These are phyloP conservation scores for Pichia sporocuriosa DNA, from an alignment of 805 yeast species.

Conservation along the genomic window DNA sequence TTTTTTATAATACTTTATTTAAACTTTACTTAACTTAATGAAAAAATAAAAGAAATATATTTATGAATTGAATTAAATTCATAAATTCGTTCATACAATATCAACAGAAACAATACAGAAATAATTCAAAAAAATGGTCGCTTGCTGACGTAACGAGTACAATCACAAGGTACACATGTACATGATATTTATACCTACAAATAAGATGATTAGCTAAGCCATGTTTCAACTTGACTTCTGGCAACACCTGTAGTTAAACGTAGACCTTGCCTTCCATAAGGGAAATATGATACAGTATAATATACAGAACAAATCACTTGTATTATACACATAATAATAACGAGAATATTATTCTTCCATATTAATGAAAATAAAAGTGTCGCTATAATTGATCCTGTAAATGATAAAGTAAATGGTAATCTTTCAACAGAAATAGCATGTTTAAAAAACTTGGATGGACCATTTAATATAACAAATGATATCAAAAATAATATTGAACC, in stretches of 20 bases:
- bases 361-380: conserved; percentile 69
- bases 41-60: no score
- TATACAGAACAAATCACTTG: conserved; percentile 76
- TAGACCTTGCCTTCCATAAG: conserved; percentile 76
- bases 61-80: no score
- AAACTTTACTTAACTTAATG: no score
- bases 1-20: no score
- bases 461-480: conserved; percentile 82
- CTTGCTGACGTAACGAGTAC: no score
- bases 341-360: conserved; percentile 56
- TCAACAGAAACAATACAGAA: no score
- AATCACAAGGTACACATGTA: no score
- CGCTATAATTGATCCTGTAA: conserved; percentile 61
- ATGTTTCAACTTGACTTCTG: conserved; percentile 23
- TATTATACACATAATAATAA: conserved; percentile 59
- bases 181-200: background rate
- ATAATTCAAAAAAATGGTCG: no score
- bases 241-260: conserved; percentile 50
- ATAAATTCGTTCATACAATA: no score
- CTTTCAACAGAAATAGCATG: conserved; percentile 69
- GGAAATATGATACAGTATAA: conserved; percentile 85
- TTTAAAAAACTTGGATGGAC: conserved; percentile 63
- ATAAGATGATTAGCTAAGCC: conserved; percentile 18
- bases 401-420: conserved; percentile 64
- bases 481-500: conserved; percentile 76